Evolutionary conservation across 495 filamentous ascomycete species (phyloP).

Genomic region (Trichoderma parareesei): DNA sequence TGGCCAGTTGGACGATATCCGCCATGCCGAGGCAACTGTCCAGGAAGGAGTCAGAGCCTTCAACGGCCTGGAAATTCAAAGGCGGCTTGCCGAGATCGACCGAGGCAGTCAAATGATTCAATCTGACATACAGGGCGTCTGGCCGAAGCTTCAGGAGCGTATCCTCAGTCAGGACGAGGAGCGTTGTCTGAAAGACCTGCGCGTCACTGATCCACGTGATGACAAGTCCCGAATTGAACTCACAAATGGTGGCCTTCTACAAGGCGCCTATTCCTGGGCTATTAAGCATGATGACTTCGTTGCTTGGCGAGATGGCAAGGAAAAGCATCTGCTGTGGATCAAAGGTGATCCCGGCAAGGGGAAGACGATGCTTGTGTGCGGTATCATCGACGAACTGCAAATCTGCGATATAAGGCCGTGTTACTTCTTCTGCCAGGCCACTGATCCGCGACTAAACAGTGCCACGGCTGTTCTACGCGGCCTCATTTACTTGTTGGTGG

Average conservation of each 20-base stretch:
- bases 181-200: constrained; percentile 21
- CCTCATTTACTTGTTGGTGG: constrained; percentile 31
- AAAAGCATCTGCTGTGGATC: constrained; percentile 25
- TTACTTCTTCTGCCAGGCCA: constrained; percentile 40
- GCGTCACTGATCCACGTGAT: constrained; percentile 23
- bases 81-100: background rate
- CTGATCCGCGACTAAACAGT: constrained; percentile 28
- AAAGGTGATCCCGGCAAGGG: constrained; percentile 35
- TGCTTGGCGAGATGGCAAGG: constrained; percentile 15
- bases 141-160: background rate
- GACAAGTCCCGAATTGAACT: constrained; percentile 33
- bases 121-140: background rate
- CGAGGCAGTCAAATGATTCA: background rate
- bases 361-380: constrained; percentile 43
- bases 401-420: constrained; percentile 15
- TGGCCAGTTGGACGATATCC: background rate
- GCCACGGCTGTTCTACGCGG: constrained; percentile 34
- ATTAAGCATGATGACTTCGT: constrained; percentile 31
- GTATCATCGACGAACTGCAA: constrained; percentile 28
- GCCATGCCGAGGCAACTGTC: background rate
- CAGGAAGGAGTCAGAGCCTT: background rate
- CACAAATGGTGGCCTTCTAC: constrained; percentile 32
- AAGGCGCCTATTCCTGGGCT: constrained; percentile 36
- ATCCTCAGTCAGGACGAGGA: background rate
- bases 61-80: no score